Percentiles rank a stretch among this genome's conserved stretches.
These are phyloP conservation scores for Aphanomyces invadans DNA, from an alignment of 352 stramenopile species.

Conservation along the genomic window DNA sequence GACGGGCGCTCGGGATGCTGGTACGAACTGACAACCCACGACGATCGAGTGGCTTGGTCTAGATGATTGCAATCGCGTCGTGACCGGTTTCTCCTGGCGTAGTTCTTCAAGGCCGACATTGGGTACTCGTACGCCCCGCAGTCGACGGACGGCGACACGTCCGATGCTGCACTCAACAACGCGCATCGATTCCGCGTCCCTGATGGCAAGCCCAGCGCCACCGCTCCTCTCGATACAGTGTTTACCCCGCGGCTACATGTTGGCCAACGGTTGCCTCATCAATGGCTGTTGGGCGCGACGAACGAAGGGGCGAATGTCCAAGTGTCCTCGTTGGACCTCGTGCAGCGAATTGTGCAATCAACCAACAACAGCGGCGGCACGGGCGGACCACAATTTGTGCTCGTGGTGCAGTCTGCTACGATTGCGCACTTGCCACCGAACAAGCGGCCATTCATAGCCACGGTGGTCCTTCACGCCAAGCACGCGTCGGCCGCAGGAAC, in stretches of 20 bases:
- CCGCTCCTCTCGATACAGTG: constrained; percentile 26
- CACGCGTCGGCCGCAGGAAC: too few species aligned
- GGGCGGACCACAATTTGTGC: constrained; percentile 39
- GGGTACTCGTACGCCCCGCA: constrained; percentile 65
- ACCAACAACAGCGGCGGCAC: background rate
- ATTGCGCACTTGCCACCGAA: constrained; percentile 1
- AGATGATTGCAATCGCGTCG: background rate
- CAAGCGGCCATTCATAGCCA: constrained; percentile 32
- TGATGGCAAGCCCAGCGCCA: constrained; percentile 31
- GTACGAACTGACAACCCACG: too few species aligned
- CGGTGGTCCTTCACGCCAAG: constrained; percentile 35
- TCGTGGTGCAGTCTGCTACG: constrained; percentile 40
- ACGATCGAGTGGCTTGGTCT: too few species aligned
- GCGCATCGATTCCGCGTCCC: constrained; percentile 39
- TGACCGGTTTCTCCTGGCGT: background rate
- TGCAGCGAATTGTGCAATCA: background rate
- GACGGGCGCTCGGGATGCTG: constrained; percentile 65
- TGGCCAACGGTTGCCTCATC: background rate
- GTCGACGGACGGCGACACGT: background rate
- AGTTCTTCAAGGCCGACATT: constrained; percentile 82
- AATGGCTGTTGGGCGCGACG: background rate
- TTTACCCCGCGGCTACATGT: constrained; percentile 29
- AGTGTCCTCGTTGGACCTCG: constrained; percentile 51
- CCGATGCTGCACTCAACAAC: constrained; percentile 37
- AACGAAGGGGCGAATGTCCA: too few species aligned